Percentiles rank a stretch among this genome's conserved stretches.
Evolutionary conservation across 257 asterid species (phyloP).

Genomic region (Penstemon eatonii): DNA sequence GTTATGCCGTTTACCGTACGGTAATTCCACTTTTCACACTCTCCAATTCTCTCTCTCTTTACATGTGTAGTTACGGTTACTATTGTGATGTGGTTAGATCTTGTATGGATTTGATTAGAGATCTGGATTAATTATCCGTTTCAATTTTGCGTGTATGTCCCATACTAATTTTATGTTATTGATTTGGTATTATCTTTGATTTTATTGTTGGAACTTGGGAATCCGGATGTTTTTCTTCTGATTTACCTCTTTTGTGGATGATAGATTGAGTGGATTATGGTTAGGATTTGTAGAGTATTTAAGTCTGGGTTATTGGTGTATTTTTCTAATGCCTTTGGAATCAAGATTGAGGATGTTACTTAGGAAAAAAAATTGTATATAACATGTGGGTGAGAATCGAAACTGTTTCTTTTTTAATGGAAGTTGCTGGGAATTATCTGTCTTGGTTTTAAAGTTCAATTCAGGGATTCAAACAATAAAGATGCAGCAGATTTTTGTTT

Average conservation of each 20-base stretch:
- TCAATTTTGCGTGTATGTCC: not conserved
- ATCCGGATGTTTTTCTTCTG: not conserved
- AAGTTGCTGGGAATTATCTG: not conserved
- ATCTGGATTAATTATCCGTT: constrained; percentile 18
- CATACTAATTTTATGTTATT: not conserved
- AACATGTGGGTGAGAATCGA: too few species aligned
- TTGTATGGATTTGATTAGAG: constrained; percentile 25
- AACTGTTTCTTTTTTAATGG: too few species aligned
- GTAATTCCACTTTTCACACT: constrained; percentile 28
- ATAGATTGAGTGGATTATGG: constrained; percentile 8
- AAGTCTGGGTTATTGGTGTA: too few species aligned
- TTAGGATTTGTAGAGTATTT: not conserved
- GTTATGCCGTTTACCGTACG: constrained; percentile 53
- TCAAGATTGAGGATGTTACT: too few species aligned
- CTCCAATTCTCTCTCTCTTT: not conserved
- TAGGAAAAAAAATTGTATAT: too few species aligned
- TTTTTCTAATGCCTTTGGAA: too few species aligned
- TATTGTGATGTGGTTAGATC: constrained; percentile 20
- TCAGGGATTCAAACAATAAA: too few species aligned
- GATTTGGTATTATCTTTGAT: not conserved
- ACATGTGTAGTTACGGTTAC: not conserved
- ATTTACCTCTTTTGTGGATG: not conserved
- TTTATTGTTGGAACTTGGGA: constrained; percentile 5
- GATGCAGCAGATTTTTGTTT: too few species aligned
- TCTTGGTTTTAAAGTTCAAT: not conserved